These are phyloP conservation scores for Botrytis pseudocinerea DNA, from an alignment of 2,329 filamentous ascomycete species.

Conservation along the genomic window DNA sequence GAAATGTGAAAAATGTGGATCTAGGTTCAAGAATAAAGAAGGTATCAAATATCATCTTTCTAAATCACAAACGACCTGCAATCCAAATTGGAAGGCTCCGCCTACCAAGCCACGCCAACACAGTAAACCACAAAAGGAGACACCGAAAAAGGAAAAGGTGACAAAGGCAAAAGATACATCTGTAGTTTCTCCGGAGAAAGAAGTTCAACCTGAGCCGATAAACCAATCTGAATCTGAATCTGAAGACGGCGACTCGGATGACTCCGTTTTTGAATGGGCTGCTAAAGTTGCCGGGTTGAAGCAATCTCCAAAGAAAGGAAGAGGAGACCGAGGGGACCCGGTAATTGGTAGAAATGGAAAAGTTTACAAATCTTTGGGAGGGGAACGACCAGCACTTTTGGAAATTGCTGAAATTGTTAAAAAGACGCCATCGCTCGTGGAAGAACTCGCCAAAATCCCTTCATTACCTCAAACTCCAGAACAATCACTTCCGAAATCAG, in stretches of 20 bases:
- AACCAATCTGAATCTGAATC: slow-evolving; percentile 14
- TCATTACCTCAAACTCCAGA: not conserved
- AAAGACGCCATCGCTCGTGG: not conserved
- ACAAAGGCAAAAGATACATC: slow-evolving; percentile 13
- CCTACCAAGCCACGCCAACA: slow-evolving; percentile 16
- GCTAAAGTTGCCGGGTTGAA: slow-evolving; percentile 23
- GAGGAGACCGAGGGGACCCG: slow-evolving; percentile 7
- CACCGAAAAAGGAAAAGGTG: slow-evolving; percentile 19
- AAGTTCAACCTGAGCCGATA: not conserved
- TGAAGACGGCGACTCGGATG: slow-evolving; percentile 25
- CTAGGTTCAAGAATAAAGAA: slow-evolving; percentile 39
- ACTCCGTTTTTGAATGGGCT: slow-evolving; percentile 34
- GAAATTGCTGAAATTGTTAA: not conserved
- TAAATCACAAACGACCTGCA: slow-evolving; percentile 39
- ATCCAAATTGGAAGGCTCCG: slow-evolving; percentile 36
- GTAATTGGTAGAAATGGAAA: slow-evolving; percentile 19
- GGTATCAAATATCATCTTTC: slow-evolving; percentile 41
- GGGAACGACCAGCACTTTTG: slow-evolving; percentile 17
- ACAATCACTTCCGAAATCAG: not conserved
- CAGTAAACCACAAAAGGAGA: slow-evolving; percentile 9
- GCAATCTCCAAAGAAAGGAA: slow-evolving; percentile 2
- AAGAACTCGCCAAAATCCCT: slow-evolving; percentile 14
- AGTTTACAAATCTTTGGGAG: slow-evolving; percentile 14
- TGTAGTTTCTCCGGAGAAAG: not conserved
- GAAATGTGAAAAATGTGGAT: slow-evolving; percentile 37